Evolutionary conservation across 2,329 filamentous ascomycete genomes (phyloP), one percentile per base, ranked within the genome.

Genomic region (Epichloe gansuensis): DNA sequence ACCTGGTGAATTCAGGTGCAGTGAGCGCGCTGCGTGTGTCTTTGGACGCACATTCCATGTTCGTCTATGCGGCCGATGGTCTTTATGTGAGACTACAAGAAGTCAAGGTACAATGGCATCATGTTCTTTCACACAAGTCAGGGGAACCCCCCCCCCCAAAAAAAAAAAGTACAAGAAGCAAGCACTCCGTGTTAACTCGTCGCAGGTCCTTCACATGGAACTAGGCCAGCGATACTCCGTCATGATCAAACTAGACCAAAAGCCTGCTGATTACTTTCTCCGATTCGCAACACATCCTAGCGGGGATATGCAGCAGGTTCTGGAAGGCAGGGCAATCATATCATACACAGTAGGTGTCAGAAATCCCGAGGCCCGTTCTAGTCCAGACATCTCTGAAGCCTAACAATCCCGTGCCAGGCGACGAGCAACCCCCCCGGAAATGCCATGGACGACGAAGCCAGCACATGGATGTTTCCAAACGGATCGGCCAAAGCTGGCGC

Each of bases 231-330:
- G 46, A 27, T 52, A 52, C 25, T 52, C 51, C 13, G 51, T 49
- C 34, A 52, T 52, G 51, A 7, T 52, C 45, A 49, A 45, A 31
- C 40, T 52, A n/a, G 51, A 52, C 23, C 51, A 52, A 27, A 21
- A 45, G n/a, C 46, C 51, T 7, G 51, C 13, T 25, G 27, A 49
- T 13, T 52, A 52, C 39, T 43, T 13, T 39, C 47, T 52, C 27
- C 15, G 51, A 21, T 52, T 36, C 21, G 51, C 46, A n/a, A 49
- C 51, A 7, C 40, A 25, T 44, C 51, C 46, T 15, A 39, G 38
- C 31, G 51, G 51, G 17, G 46, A 52, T 36, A 52, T 52, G 51
- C 39, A 49, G 39, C 45, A 52, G 47, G 46, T 48, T n/a, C 15
- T 48, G 46, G 46, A 52, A 27, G 46, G 46, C 38, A 31, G 34